phyloP scores from a whole-genome alignment of 805 yeast genomes.

The Starmerella apis region DNA sequence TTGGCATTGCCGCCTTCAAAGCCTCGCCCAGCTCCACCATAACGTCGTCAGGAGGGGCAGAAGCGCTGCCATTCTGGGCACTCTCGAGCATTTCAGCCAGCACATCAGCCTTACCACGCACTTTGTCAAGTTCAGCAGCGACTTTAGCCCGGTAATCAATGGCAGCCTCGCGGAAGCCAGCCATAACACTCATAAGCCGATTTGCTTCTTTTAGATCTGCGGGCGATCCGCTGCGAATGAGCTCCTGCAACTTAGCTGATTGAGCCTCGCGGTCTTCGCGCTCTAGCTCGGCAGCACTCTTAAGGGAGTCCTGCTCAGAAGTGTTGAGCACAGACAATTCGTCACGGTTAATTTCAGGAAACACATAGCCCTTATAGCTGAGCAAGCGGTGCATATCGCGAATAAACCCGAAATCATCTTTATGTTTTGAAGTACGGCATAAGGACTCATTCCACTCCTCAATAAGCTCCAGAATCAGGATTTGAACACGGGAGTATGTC shows the following conservation, averaged over 20 bases:
- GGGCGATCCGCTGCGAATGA: constrained; percentile 90
- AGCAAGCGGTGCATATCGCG: constrained; percentile 92
- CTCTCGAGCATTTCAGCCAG: constrained; percentile 71
- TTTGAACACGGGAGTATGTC: constrained; percentile 70
- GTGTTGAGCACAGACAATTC: constrained; percentile 80
- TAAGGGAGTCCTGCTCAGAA: constrained; percentile 62
- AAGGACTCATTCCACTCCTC: constrained; percentile 97
- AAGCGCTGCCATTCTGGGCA: constrained; percentile 28
- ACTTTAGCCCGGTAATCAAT: constrained; percentile 68
- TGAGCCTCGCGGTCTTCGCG: constrained; percentile 88
- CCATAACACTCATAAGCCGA: constrained; percentile 93
- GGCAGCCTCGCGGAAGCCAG: constrained; percentile 81
- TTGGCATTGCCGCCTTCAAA: constrained; percentile 76
- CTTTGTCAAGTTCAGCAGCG: constrained; percentile 70
- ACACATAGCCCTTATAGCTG: constrained; percentile 79
- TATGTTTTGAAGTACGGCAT: constrained; percentile 78
- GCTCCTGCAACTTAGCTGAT: constrained; percentile 88
- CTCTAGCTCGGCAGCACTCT: constrained; percentile 81
- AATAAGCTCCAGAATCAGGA: constrained; percentile 74
- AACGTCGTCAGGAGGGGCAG: constrained; percentile 53
- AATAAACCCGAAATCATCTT: constrained; percentile 83
- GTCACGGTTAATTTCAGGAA: constrained; percentile 83
- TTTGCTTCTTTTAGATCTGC: constrained; percentile 93
- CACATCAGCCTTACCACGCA: constrained; percentile 75
- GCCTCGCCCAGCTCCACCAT: constrained; percentile 65